Conservation (phyloP, 257 asterid genomes). For the Thymus quinquecostatus region DNA sequence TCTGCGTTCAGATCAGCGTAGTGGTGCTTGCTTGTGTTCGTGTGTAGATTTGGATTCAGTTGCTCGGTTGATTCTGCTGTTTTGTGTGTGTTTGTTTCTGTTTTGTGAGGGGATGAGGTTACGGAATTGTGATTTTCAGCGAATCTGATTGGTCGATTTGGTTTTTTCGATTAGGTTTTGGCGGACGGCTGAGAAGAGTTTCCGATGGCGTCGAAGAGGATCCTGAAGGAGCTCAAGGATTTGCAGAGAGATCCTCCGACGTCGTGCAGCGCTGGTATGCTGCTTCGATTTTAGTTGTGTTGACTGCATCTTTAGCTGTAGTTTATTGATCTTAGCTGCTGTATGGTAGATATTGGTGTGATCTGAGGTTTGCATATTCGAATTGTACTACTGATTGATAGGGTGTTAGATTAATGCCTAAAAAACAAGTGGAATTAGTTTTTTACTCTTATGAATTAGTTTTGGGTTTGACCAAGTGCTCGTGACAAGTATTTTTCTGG, state of each 20-base stretch:
- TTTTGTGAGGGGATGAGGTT: not conserved
- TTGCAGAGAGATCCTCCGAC: constrained; percentile 64
- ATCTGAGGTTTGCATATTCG: constrained; percentile 2
- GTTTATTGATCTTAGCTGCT: constrained; percentile 19
- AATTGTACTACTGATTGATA: not conserved
- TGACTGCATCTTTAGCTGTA: not conserved
- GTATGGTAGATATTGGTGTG: constrained; percentile 4
- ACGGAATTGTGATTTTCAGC: constrained; percentile 9
- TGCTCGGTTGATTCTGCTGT: constrained; percentile 17
- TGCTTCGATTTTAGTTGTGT: not conserved
- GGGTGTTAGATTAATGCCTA: not conserved
- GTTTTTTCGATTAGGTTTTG: constrained; percentile 24
- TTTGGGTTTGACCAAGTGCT: not conserved
- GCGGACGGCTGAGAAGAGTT: constrained; percentile 28
- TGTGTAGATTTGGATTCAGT: constrained; percentile 17
- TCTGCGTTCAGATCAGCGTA: constrained; percentile 12
- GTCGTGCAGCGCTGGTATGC: constrained; percentile 56
- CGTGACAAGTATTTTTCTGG: not conserved
- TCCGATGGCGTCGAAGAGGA: constrained; percentile 53
- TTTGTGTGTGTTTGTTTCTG: not conserved
- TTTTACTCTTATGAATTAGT: not conserved
- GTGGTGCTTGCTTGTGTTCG: constrained; percentile 7
- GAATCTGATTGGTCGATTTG: constrained; percentile 8
- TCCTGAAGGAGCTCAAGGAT: constrained; percentile 61
- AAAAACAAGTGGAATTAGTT: not conserved